Base-by-base conservation (phyloP, 23 red algal genomes). In the Pyropia haitanensis region DNA sequence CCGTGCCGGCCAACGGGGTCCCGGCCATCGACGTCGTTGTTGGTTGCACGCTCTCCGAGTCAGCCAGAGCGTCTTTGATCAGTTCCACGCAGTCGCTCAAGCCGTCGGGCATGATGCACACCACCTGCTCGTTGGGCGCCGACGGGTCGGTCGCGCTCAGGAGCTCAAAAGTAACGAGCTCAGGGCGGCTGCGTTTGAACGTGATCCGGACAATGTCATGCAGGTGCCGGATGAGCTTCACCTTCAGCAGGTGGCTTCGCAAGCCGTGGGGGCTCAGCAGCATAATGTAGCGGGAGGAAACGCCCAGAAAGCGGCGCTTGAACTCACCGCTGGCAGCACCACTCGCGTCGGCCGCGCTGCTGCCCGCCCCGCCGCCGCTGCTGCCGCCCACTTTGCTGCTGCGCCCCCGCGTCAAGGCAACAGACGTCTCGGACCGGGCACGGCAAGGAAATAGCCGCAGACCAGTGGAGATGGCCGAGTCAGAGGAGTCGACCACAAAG, bases 371-470 rank as follows among this genome's bases (percentile, higher is more conserved):
- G 9, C 57, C 24, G 7, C 5, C 39, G 13, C 39, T 46, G 39
- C 39, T 46, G 8, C 39, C 39, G 39, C 39, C 39, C 39, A 46
- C 8, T 9, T 46, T 46, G 39, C 10, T 46, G 39, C 10, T 46
- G 5, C 39, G 39, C 39, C 39, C 39, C 39, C 39, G 39, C 10
- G 39, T 46, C 25, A 58, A 58, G 29, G 53, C 51, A 19, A 57
- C 2, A 18, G 13, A 56, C 27, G 51, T 49, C 22, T 80, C 68
- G 16, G 72, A 61, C 33, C 76, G 61, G 31, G 86, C 86, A 10
- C 67, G 73, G 68, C 86, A 90, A 18, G 86, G 86, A 74, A 90
- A 90, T 26, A 90, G 59, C 3, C 73, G 75, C 72, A 90, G 58
- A 27, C 86, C 86, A 9, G 53, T 27, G 74, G 80, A 80, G 51